phyloP scores from a whole-genome alignment of 148 eudicot species.

The Arctostaphylos glauca region DNA sequence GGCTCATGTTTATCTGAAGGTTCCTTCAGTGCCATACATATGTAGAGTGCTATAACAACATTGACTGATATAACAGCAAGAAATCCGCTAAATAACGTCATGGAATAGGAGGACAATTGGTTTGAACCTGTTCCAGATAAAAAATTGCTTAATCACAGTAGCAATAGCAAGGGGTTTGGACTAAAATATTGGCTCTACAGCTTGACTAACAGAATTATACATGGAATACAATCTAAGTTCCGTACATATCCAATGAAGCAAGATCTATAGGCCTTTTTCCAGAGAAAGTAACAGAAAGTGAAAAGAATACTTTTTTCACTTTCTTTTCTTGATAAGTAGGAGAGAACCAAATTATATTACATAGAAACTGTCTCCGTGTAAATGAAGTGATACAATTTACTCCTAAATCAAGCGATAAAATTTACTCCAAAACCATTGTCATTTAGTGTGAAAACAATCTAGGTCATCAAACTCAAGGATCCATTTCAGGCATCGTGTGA shows the following conservation, averaged over 20 bases:
- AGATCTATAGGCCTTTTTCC: background rate
- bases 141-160: slow-evolving; percentile 7
- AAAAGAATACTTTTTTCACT: background rate
- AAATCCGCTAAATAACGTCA: slow-evolving; percentile 74
- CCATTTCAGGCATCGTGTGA: background rate
- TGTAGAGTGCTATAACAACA: slow-evolving; percentile 66
- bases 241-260: background rate
- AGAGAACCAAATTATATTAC: background rate
- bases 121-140: slow-evolving; percentile 43
- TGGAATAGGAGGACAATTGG: slow-evolving; percentile 52
- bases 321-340: background rate
- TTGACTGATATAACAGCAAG: slow-evolving; percentile 93
- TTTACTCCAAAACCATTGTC: background rate
- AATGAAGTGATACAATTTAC: background rate
- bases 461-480: background rate
- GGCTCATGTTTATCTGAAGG: slow-evolving; percentile 69
- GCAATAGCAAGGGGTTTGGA: background rate
- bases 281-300: background rate
- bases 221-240: background rate
- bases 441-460: background rate
- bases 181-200: background rate
- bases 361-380: background rate
- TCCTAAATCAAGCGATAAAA: background rate
- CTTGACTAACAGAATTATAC: background rate
- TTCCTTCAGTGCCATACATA: slow-evolving; percentile 76